Evolutionary conservation across 2,329 filamentous ascomycete species (phyloP).

Genomic region (Herpomyces periplanetae): DNA sequence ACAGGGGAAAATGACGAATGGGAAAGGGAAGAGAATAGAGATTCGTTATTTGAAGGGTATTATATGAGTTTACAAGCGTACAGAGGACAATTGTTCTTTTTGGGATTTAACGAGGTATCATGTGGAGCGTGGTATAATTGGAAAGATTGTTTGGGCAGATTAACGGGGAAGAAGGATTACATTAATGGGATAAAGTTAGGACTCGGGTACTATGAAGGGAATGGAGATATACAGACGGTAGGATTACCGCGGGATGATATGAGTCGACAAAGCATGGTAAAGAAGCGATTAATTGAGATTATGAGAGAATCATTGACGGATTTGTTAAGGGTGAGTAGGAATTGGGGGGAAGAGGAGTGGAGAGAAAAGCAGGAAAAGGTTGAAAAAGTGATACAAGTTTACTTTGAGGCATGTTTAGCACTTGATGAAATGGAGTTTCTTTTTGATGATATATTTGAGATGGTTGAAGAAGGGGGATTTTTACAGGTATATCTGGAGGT

Average conservation of each 20-base stretch:
- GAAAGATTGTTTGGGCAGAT: slow-evolving; percentile 61
- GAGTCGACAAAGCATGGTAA: slow-evolving; percentile 38
- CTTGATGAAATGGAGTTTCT: slow-evolving; percentile 44
- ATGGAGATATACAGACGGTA: slow-evolving; percentile 71
- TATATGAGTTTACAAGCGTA: slow-evolving; percentile 92
- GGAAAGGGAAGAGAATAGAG: slow-evolving; percentile 53
- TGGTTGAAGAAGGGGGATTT: slow-evolving; percentile 36
- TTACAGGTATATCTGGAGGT: slow-evolving; percentile 49
- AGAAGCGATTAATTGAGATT: slow-evolving; percentile 63
- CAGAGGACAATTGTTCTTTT: slow-evolving; percentile 60
- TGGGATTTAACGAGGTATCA: slow-evolving; percentile 73
- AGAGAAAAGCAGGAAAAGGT: slow-evolving; percentile 19
- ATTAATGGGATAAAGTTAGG: slow-evolving; percentile 63
- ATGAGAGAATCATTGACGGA: slow-evolving; percentile 69
- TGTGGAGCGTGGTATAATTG: slow-evolving; percentile 81
- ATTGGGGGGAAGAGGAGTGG: slow-evolving; percentile 10
- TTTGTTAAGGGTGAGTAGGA: slow-evolving; percentile 21
- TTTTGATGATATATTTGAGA: slow-evolving; percentile 62
- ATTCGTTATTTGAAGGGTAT: slow-evolving; percentile 84
- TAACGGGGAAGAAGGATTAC: slow-evolving; percentile 92
- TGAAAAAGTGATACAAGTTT: slow-evolving; percentile 37
- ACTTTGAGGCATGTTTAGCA: slow-evolving; percentile 41
- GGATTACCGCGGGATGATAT: slow-evolving; percentile 50
- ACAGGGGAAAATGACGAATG: slow-evolving; percentile 53
- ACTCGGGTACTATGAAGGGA: slow-evolving; percentile 60